These are phyloP conservation scores for Parafenestella ontariensis DNA, from an alignment of 2,329 filamentous ascomycete genomes.

Conservation along the genomic window DNA sequence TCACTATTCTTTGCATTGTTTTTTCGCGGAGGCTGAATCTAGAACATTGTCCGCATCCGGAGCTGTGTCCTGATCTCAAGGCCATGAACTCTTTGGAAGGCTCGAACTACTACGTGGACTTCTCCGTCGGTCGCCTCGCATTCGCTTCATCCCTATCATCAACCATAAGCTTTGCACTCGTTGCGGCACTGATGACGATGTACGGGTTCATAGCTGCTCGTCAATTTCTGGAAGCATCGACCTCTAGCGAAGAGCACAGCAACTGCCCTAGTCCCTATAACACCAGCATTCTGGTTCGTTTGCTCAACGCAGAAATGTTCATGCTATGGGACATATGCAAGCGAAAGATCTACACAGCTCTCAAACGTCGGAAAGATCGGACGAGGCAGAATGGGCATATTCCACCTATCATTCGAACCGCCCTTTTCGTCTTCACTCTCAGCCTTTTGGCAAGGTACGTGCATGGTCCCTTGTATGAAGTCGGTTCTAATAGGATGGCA, in stretches of 20 bases:
- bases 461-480: neutral
- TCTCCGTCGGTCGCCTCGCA: conserved; percentile 14
- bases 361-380: neutral
- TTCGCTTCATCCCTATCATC: conserved; percentile 19
- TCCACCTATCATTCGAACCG: conserved; percentile 5
- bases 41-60: conserved; percentile 6
- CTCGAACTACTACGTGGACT: conserved; percentile 16
- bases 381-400: neutral
- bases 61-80: conserved; percentile 13
- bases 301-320: conserved; percentile 20
- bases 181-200: conserved; percentile 16
- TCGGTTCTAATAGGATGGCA: neutral
- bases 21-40: conserved; percentile 5
- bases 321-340: conserved; percentile 6
- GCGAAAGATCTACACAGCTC: neutral
- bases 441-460: conserved; percentile 13
- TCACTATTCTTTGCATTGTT: conserved; percentile 10
- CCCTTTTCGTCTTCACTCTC: conserved; percentile 6
- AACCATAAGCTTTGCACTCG: conserved; percentile 19
- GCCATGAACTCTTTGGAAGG: neutral
- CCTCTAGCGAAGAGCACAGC: conserved; percentile 1
- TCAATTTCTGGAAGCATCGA: conserved; percentile 5
- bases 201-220: conserved; percentile 10
- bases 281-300: conserved; percentile 11
- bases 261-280: conserved; percentile 14